A percentile compares a stretch with the other conserved stretches of the same genome.
phyloP scores from a whole-genome alignment of 345 rosid genomes.

The Erodium maritimum region DNA sequence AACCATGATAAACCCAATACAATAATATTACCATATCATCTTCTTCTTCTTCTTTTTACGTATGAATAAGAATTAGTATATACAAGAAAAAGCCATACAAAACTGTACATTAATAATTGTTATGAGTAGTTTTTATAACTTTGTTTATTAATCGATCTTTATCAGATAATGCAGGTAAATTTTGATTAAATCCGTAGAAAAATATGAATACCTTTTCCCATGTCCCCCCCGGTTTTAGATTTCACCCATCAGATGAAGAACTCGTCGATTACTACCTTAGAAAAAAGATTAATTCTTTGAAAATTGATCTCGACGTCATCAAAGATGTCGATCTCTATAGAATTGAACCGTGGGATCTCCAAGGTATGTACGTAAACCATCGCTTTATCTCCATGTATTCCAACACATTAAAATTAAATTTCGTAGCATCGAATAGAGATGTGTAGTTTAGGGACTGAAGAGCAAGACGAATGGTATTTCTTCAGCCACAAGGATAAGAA shows the following conservation, averaged over 20 bases:
- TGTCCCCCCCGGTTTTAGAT: slow-evolving; percentile 77
- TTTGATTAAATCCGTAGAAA: too few relatives aligned
- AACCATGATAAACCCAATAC: too few relatives aligned
- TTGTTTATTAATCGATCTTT: too few relatives aligned
- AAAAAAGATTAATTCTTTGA: slow-evolving; percentile 50
- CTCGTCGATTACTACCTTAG: slow-evolving; percentile 67
- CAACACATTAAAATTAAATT: too few relatives aligned
- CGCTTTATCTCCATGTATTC: too few relatives aligned
- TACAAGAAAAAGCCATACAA: too few relatives aligned
- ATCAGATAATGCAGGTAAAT: slow-evolving; percentile 22
- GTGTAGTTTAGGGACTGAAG: slow-evolving; percentile 78
- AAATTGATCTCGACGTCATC: slow-evolving; percentile 60
- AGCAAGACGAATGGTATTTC: slow-evolving; percentile 95
- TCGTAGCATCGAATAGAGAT: slow-evolving; percentile 37
- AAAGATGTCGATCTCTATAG: slow-evolving; percentile 71
- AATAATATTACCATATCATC: too few relatives aligned
- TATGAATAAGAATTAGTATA: too few relatives aligned
- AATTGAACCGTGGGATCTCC: slow-evolving; percentile 80
- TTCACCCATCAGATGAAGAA: slow-evolving; percentile 77
- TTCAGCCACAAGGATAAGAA: slow-evolving; percentile 98
- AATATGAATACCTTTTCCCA: slow-evolving; percentile 46
- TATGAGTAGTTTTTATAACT: too few relatives aligned
- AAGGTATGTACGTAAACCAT: too few relatives aligned
- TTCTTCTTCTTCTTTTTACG: too few relatives aligned
- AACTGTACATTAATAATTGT: too few relatives aligned